Base-by-base conservation (phyloP, 768 basidiomycete species). In the Kwoniella newhampshirensis region DNA sequence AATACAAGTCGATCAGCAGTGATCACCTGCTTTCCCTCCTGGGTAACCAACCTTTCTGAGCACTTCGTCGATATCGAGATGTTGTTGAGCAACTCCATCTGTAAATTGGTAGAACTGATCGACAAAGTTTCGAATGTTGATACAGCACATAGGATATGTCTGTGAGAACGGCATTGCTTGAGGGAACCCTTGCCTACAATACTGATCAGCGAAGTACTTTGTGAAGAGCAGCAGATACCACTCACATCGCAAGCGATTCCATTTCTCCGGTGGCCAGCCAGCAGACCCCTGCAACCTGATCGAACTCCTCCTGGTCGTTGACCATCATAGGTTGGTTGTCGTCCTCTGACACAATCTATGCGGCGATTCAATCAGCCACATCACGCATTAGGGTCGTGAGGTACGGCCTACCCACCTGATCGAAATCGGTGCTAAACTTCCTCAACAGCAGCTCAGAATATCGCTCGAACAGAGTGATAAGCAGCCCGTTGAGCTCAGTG, bases 101-200 rank as follows among this genome's bases (percentile, higher is more conserved):
- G 93, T 85, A 75, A 98, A 99, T 21, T 90, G 86, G 73, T 97
- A 94, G 79, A 96, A 98, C 66, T 90, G 91, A 65, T 92, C 88
- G 36, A 96, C 88, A 70, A 94, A 97, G 40, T 80, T 81, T 23
- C 90, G 86, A 57, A 94, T 88, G 85, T 94, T 78, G 80, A 89
- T 87, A 73, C 94, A 97, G 68, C 90, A 94, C n/a, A 88, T 80
- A 66, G 91, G 89, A 76, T 97, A 98, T 0, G 89, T 88, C 73
- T 89, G 87, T 0, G 94, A 98, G 89, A 94, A 99, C 1, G 96
- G 92, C 37, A 99, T 80, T 25, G 81, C 80, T 54, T 86, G 79
- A 4, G 92, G 91, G 51, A 86, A 77, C 7, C 81, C 66, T 51
- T 79, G 80, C 68, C 91, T 90, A 53, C 26, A 39, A 27, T 53